A percentile compares a stretch with the other conserved stretches of the same genome.
Conservation (phyloP, 2,329 filamentous ascomycete species). For the Fusarium protoensiforme region DNA sequence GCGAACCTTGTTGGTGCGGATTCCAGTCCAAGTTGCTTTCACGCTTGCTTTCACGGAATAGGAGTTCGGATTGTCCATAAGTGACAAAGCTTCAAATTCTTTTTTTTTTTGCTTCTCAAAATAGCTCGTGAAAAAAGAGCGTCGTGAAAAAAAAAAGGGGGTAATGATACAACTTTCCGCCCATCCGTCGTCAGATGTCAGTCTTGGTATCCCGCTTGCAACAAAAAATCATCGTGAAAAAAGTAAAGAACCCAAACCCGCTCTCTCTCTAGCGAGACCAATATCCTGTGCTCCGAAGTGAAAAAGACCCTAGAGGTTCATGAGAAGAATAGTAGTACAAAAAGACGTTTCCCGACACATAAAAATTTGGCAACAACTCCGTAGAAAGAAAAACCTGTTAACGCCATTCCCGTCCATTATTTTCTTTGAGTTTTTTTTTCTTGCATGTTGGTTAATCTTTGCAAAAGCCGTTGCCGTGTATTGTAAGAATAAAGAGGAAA, state of each 20-base stretch:
- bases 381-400: constrained; percentile 10
- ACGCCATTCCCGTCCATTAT: constrained; percentile 20
- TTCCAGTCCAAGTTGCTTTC: constrained; percentile 12
- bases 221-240: constrained; percentile 26
- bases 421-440: constrained; percentile 36
- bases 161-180: constrained; percentile 42
- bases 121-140: constrained; percentile 33
- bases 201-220: constrained; percentile 35
- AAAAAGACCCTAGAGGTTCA: constrained; percentile 18
- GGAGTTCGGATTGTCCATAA: constrained; percentile 1
- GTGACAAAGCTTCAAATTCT: constrained; percentile 9
- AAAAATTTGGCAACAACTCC: constrained; percentile 22
- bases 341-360: constrained; percentile 21
- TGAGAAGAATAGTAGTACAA: constrained; percentile 51
- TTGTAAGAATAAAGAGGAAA: constrained; percentile 5
- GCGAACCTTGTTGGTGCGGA: constrained; percentile 15
- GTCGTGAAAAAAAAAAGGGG: constrained; percentile 39
- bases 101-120: constrained; percentile 16
- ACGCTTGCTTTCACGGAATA: not conserved
- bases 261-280: constrained; percentile 9
- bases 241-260: constrained; percentile 4
- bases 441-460: constrained; percentile 26
- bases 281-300: constrained; percentile 23
- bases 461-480: constrained; percentile 23
- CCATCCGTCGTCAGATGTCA: constrained; percentile 34